Base-by-base conservation (phyloP, 1,284 basidiomycete genomes). In the Xerocomus cyaneibrunnescens region DNA sequence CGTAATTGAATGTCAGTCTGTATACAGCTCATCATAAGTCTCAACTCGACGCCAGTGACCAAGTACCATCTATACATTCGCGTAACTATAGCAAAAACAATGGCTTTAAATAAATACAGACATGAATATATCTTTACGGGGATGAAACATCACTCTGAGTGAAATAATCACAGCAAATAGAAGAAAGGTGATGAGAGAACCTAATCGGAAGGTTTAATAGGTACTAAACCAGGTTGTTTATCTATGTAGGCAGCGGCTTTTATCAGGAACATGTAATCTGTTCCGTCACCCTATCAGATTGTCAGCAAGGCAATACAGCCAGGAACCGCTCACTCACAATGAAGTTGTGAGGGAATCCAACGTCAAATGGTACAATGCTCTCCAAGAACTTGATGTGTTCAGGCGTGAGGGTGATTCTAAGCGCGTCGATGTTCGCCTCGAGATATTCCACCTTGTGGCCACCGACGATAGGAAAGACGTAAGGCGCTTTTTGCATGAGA, bases 391-490 rank as follows among this genome's bases (percentile, higher is more conserved):
- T 58, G 50, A 79, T 73, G 32, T 80, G 76, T 43, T 71, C 71
- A 2, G 56, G 45, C 14, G 68, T 72, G 21, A 80, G 69, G 7
- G 62, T 54, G 31, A 81, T 68, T 14, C 70, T 61, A 81, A 72
- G 34, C 0, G 74, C 76, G 50, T 78, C 70, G 51, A 80, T 62
- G 60, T 80, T 80, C 23, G 62, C 67, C 23, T 67, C 45, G 3
- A 80, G 62, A 31, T 81, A 76, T 52, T 77, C 74, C 28, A 76
- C 62, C 57, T 79, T 80, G 48, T 76, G 69, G 0, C 76, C 74
- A 9, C 79, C 78, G 31, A 79, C 59, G 41, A 78, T 70, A 0
- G 75, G 76, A 66, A 78, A 79, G n/a, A 78, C 77, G 55, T 73
- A 74, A 0, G 75, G 70, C 21, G 17, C 60, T 57, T 78, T 78